Evolutionary conservation across 1,284 basidiomycete species (phyloP), one percentile per base, ranked within the genome.

Genomic region (Phaffia rhodozyma): DNA sequence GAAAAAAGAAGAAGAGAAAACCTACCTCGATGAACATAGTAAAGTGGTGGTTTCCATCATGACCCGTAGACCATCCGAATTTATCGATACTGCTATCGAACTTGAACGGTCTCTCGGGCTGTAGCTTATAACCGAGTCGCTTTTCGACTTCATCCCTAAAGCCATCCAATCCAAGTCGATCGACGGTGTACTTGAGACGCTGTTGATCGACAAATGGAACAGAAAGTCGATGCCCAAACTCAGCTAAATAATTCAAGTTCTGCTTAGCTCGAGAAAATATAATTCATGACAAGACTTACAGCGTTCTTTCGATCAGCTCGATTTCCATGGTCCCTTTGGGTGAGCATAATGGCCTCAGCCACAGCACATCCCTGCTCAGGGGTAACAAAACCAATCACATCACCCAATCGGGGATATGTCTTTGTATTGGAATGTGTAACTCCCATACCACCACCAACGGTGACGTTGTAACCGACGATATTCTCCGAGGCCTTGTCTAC

Each of bases 361-460:
- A 93, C 87, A 65, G 85, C 80, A 71, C 83, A 82, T 59, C 88
- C 91, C 74, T 98, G 86, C 67, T 94, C 91, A 20, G 85, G 80
- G 1, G 86, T 89, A 71, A 91, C 91, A 80, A 97, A 99, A 62
- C 94, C 96, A 68, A 99, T 83, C 32, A 97, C 79, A 71, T 86
- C 86, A 58, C 84, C 92, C 52, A 87, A 77, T 67, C 96, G 86
- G 55, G 96, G 96, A 76, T 98, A 98, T 0, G 94, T 99, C 80
- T 94, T 93, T 81, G 97, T 98, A 82, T 91, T 96, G 60, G 89
- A 91, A 74, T 98, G 93, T 0, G 94, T 97, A 55, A 98, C 94
- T 77, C 94, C 94, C 94, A 99, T 99, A 65, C 94, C 96, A 72
- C 94, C 94, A 70, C 94, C 91, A 55, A 88, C 80, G 47, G 86